A percentile compares a stretch with the other conserved stretches of the same genome.
Evolutionary conservation across 768 basidiomycete genomes (phyloP).

Genomic region (Inosperma sp.): DNA sequence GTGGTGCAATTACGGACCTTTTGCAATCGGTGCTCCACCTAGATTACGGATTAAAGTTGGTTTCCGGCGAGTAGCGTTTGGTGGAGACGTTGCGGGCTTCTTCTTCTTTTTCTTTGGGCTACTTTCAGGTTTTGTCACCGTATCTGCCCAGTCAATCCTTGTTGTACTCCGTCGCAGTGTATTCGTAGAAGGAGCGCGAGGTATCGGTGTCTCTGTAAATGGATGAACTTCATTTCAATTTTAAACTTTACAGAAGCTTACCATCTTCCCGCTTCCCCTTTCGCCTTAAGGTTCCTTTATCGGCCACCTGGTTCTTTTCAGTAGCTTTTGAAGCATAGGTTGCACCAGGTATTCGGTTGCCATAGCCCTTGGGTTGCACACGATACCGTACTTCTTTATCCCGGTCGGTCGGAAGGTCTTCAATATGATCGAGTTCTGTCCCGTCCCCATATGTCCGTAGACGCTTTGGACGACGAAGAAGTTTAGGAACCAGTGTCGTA

Average conservation of each 20-base stretch:
- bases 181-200: slow-evolving; percentile 42
- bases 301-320: slow-evolving; percentile 31
- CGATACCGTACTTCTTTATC: slow-evolving; percentile 75
- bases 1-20: slow-evolving; percentile 49
- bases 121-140: slow-evolving; percentile 24
- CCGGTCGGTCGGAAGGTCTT: slow-evolving; percentile 82
- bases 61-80: slow-evolving; percentile 54
- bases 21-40: slow-evolving; percentile 59
- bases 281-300: slow-evolving; percentile 55
- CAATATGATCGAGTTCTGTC: slow-evolving; percentile 83
- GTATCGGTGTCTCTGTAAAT: slow-evolving; percentile 19
- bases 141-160: slow-evolving; percentile 49
- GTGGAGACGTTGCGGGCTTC: slow-evolving; percentile 44
- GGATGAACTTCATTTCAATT: slow-evolving; percentile 12
- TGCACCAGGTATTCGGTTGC: slow-evolving; percentile 58
- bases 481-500: slow-evolving; percentile 49
- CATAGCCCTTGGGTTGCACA: slow-evolving; percentile 66
- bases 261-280: slow-evolving; percentile 39
- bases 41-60: slow-evolving; percentile 87
- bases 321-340: slow-evolving; percentile 37
- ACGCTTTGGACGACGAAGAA: slow-evolving; percentile 75
- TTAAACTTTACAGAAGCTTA: slow-evolving; percentile 9
- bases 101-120: slow-evolving; percentile 47
- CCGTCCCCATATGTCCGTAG: slow-evolving; percentile 77
- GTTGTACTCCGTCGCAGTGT: slow-evolving; percentile 54